These are phyloP conservation scores for Hymenoscyphus fraxineus DNA, from an alignment of 2,329 filamentous ascomycete species.

Conservation along the genomic window DNA sequence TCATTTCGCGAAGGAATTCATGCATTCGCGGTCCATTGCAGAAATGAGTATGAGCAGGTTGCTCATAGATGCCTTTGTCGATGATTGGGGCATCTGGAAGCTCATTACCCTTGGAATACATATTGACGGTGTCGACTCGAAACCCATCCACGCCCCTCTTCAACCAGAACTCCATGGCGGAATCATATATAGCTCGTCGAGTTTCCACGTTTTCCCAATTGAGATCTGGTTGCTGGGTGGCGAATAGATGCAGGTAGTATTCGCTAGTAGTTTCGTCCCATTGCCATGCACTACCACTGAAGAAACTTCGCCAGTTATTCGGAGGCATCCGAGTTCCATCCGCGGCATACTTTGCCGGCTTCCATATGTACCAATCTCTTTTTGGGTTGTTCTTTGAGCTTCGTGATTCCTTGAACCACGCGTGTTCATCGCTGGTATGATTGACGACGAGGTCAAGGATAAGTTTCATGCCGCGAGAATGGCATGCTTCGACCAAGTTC, in stretches of 20 bases:
- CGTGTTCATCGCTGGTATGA: slow-evolving; percentile 68
- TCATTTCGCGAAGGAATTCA: slow-evolving; percentile 65
- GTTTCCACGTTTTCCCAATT: slow-evolving; percentile 75
- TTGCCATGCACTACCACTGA: slow-evolving; percentile 60
- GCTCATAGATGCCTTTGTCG: slow-evolving; percentile 41
- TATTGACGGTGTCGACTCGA: slow-evolving; percentile 71
- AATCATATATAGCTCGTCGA: slow-evolving; percentile 65
- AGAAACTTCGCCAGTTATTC: slow-evolving; percentile 68
- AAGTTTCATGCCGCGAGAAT: slow-evolving; percentile 62
- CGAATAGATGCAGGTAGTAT: slow-evolving; percentile 76
- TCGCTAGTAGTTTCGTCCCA: slow-evolving; percentile 70
- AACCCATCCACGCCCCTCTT: slow-evolving; percentile 69
- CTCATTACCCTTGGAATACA: slow-evolving; percentile 61
- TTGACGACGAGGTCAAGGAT: slow-evolving; percentile 76
- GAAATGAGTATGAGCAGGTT: slow-evolving; percentile 54
- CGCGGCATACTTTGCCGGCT: slow-evolving; percentile 48
- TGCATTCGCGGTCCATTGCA: slow-evolving; percentile 67
- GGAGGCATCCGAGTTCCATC: slow-evolving; percentile 64
- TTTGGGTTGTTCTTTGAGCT: slow-evolving; percentile 49
- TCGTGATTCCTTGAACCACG: slow-evolving; percentile 58
- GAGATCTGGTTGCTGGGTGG: slow-evolving; percentile 74
- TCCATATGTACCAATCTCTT: slow-evolving; percentile 65
- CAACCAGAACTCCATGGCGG: slow-evolving; percentile 76
- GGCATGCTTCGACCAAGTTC: slow-evolving; percentile 54
- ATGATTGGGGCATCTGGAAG: slow-evolving; percentile 57